Base-by-base conservation (phyloP, 257 asterid genomes). In the Ilex aquifolium region DNA sequence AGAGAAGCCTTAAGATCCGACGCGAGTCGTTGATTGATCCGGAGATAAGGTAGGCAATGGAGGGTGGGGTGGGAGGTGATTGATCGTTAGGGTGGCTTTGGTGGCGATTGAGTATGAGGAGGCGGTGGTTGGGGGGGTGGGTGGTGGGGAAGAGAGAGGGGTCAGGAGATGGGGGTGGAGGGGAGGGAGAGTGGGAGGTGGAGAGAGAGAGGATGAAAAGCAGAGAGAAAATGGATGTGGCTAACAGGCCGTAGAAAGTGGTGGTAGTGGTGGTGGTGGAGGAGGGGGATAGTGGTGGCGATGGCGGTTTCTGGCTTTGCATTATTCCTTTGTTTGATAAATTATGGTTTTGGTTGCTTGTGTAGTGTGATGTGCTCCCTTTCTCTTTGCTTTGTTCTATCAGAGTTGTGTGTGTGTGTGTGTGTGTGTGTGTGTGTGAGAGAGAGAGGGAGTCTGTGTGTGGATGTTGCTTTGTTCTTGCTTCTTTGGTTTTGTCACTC, bases 11-110 rank as follows among this genome's bases (percentile, higher is more conserved):
- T 16, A 80, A 16, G 63, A 89, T 74, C 79, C 91, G 82, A 27
- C 62, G 67, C 56, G 90, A 83, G 48, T 85, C 91, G 12, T 81
- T 76, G 56, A 46, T 70, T 74, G 99, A 92, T 77, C 96, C 97
- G 40, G 95, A 72, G 0, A 89, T 73, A 77, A 89, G 74, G 80
- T 89, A 89, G 44, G 95, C 95, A 8, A 87, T 13, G 51, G 87
- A 74, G 21, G 99, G 97, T 1, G 97, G 91, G 48, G 83, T 60
- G 3, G 96, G 86, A 8, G 69, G 75, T 9, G 52, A 14, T n/a
- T 60, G 7, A 70, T 69, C 39, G 67, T 70, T 2, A 59, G 42
- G 40, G 7, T 36, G 44, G 36, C 60, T 3, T 62, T 44, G 21
- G 65, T 2, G 64, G 72, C 7, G 62, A 79, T 46, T 13, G 61